Percentiles rank a stretch among this genome's conserved stretches.
Conservation (phyloP, 352 stramenopile species). For the Globisporangium middletonii region DNA sequence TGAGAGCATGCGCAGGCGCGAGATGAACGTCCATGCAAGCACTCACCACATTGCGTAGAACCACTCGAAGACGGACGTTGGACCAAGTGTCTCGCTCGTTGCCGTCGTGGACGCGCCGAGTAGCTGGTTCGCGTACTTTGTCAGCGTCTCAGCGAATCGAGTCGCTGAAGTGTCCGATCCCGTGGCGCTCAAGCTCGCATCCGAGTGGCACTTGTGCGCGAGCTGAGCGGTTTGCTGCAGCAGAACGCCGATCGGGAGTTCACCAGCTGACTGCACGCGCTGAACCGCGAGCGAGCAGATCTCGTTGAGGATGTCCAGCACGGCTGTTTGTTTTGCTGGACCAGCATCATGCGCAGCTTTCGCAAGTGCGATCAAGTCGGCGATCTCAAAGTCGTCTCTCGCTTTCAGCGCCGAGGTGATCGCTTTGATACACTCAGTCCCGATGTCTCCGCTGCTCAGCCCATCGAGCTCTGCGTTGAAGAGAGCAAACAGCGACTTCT, state of each 20-base stretch:
- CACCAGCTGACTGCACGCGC: background rate
- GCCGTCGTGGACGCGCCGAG: conserved; percentile 16
- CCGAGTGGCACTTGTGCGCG: conserved; percentile 23
- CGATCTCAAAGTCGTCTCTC: conserved; percentile 56
- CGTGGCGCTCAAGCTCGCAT: conserved; percentile 3
- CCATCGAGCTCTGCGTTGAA: conserved; percentile 36
- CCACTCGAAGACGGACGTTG: conserved; percentile 57
- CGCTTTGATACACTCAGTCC: conserved; percentile 5
- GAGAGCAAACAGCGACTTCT: conserved; percentile 51
- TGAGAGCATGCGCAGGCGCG: background rate
- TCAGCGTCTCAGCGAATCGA: conserved; percentile 29
- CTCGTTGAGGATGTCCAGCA: conserved; percentile 49
- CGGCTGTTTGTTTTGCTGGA: conserved; percentile 25
- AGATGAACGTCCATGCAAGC: background rate
- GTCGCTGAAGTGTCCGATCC: background rate
- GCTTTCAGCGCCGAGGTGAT: conserved; percentile 32
- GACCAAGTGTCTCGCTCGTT: conserved; percentile 17
- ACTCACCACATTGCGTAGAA: conserved; percentile 70
- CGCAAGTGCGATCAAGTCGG: conserved; percentile 53
- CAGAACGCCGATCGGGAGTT: conserved; percentile 30
- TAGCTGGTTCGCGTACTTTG: conserved; percentile 36
- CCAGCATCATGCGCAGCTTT: conserved; percentile 28
- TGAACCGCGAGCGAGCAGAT: conserved; percentile 22
- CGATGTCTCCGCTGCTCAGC: conserved; percentile 10
- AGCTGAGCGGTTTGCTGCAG: conserved; percentile 72